A percentile compares a stretch with the other conserved stretches of the same genome.
phyloP scores from a whole-genome alignment of 202 grass and related monocot species.

The Schoenoplectus tabernaemontani region DNA sequence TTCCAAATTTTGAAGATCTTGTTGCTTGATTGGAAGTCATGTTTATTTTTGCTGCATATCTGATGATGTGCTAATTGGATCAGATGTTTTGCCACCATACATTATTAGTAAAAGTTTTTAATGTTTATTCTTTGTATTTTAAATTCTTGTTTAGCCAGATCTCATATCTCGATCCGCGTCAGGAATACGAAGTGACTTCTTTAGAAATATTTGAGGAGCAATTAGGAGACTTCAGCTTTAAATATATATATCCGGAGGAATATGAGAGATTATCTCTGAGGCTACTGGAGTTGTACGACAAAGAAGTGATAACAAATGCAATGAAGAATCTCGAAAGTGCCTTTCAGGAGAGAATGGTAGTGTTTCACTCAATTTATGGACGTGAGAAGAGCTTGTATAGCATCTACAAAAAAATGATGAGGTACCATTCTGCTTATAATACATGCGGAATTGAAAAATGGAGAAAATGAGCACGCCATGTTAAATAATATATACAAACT shows the following conservation, averaged over 20 bases:
- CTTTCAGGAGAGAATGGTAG: conserved; percentile 47
- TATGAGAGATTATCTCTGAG: conserved; percentile 45
- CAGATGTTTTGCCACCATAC: background rate
- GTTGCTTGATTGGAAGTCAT: background rate
- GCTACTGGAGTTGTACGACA: conserved; percentile 42
- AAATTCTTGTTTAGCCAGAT: conserved; percentile 27
- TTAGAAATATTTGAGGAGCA: conserved; percentile 82
- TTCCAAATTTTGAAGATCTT: too few relatives aligned
- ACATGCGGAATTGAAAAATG: background rate
- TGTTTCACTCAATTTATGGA: conserved; percentile 50
- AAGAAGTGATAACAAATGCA: conserved; percentile 57
- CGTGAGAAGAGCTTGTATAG: conserved; percentile 72
- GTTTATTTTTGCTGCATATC: background rate
- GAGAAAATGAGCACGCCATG: background rate
- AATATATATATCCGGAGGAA: conserved; percentile 49
- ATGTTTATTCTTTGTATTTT: background rate
- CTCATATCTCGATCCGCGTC: conserved; percentile 43
- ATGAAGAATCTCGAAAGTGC: conserved; percentile 47
- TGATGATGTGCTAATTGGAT: background rate
- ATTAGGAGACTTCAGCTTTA: conserved; percentile 73
- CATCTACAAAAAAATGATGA: conserved; percentile 80
- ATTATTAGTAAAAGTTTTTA: background rate
- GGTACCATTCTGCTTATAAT: conserved; percentile 28
- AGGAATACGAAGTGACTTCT: conserved; percentile 63
- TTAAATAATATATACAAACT: background rate